These are phyloP conservation scores for Cytospora piceae DNA, from an alignment of 2,329 filamentous ascomycete species.

Conservation along the genomic window DNA sequence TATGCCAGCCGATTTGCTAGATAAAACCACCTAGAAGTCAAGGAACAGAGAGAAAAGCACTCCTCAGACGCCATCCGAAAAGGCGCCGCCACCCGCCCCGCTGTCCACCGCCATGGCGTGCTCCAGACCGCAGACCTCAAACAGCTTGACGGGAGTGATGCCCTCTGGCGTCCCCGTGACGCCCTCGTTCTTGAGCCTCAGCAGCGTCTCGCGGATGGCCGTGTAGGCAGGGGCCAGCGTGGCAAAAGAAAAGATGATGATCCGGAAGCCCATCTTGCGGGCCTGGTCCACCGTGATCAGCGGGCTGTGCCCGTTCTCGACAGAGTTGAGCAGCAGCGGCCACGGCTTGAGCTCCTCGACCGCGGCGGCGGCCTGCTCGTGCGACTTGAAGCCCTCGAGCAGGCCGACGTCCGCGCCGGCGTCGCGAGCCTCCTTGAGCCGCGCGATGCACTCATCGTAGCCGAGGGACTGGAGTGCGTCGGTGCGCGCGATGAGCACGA, in stretches of 20 bases:
- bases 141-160: slow-evolving; percentile 48
- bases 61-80: slow-evolving; percentile 22
- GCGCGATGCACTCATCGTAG: slow-evolving; percentile 53
- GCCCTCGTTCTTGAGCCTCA: slow-evolving; percentile 44
- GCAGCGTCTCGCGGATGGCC: slow-evolving; percentile 45
- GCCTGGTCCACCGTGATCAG: slow-evolving; percentile 57
- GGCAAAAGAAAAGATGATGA: slow-evolving; percentile 61
- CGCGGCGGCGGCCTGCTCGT: slow-evolving; percentile 43
- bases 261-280: slow-evolving; percentile 57
- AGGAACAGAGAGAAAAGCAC: neutral
- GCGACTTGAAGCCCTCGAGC: slow-evolving; percentile 51
- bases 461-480: slow-evolving; percentile 57
- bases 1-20: neutral
- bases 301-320: slow-evolving; percentile 59
- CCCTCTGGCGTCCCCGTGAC: slow-evolving; percentile 44
- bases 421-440: slow-evolving; percentile 49
- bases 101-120: slow-evolving; percentile 54
- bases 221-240: slow-evolving; percentile 52
- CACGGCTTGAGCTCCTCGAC: slow-evolving; percentile 52
- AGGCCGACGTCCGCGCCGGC: slow-evolving; percentile 58
- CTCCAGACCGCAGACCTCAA: slow-evolving; percentile 56
- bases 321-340: slow-evolving; percentile 61
- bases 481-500: slow-evolving; percentile 63
- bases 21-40: neutral
- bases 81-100: slow-evolving; percentile 31